A percentile compares a stretch with the other conserved stretches of the same genome.
These are phyloP conservation scores for Arctium lappa DNA, from an alignment of 129 eudicot species.

Conservation along the genomic window DNA sequence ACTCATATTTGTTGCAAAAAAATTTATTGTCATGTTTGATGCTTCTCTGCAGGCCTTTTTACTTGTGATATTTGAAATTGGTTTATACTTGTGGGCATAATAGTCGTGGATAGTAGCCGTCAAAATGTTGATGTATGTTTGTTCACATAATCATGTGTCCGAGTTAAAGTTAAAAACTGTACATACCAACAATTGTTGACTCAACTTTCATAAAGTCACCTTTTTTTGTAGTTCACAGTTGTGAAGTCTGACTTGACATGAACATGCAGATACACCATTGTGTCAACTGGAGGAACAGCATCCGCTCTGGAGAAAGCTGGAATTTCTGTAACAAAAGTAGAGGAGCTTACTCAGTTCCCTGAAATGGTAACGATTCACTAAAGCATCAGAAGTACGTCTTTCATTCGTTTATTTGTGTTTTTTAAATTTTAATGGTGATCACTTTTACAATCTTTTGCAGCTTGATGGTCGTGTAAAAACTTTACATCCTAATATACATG, in stretches of 20 bases:
- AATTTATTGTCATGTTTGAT: neutral
- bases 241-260: conserved; percentile 6
- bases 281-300: conserved; percentile 99
- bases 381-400: neutral
- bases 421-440: neutral
- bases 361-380: conserved; percentile 62
- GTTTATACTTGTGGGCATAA: neutral
- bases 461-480: conserved; percentile 99
- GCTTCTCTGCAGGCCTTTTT: neutral
- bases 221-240: neutral
- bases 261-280: conserved; percentile 64
- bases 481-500: conserved; percentile 89
- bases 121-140: neutral
- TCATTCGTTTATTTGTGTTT: neutral
- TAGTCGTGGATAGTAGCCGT: neutral
- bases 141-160: neutral
- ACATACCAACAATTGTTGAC: neutral
- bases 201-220: neutral
- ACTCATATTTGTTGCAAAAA: neutral
- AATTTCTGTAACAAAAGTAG: conserved; percentile 82
- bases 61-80: neutral
- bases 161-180: neutral
- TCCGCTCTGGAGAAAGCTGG: conserved; percentile 77
- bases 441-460: conserved; percentile 38
- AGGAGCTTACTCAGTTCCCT: conserved; percentile 83